These are phyloP conservation scores for Cyclostephanos invisitatus DNA, from an alignment of 108 stramenopile genomes.

Conservation along the genomic window DNA sequence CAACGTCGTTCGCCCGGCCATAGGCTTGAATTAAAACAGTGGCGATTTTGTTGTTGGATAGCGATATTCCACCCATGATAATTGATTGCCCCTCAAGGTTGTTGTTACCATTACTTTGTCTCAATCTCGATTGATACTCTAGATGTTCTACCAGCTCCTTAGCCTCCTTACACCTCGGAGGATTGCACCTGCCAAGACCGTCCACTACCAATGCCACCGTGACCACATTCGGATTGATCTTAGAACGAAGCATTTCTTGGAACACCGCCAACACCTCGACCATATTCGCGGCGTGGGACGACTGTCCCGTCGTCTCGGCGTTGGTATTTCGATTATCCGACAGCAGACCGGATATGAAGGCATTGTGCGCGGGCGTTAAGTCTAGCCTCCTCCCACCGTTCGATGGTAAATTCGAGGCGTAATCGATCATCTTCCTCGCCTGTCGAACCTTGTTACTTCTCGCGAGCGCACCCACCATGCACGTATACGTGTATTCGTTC, in stretches of 20 bases:
- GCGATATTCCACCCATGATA: conserved; percentile 39
- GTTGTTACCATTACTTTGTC: conserved; percentile 4
- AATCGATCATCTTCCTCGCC: conserved; percentile 62
- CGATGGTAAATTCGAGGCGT: conserved; percentile 33
- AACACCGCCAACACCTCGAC: conserved; percentile 56
- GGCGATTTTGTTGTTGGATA: conserved; percentile 51
- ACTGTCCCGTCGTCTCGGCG: not conserved
- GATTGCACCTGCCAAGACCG: conserved; percentile 63
- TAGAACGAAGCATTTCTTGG: conserved; percentile 56
- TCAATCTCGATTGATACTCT: conserved; percentile 12
- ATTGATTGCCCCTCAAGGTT: not conserved
- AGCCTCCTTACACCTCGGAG: conserved; percentile 69
- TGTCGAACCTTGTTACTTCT: conserved; percentile 55
- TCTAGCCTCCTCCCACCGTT: conserved; percentile 20
- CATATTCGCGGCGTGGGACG: conserved; percentile 36
- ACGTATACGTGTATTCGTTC: conserved; percentile 78
- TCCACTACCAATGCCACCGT: conserved; percentile 66
- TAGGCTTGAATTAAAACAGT: conserved; percentile 72
- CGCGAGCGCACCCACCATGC: conserved; percentile 73
- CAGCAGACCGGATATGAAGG: conserved; percentile 72
- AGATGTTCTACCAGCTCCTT: conserved; percentile 56
- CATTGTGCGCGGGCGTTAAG: conserved; percentile 60
- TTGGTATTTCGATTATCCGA: conserved; percentile 19
- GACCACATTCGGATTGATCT: conserved; percentile 61
- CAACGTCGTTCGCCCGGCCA: conserved; percentile 53